Percentiles rank a stretch among this genome's conserved stretches.
Evolutionary conservation across 176 grass and related monocot species (phyloP).

Genomic region (Canna indica): DNA sequence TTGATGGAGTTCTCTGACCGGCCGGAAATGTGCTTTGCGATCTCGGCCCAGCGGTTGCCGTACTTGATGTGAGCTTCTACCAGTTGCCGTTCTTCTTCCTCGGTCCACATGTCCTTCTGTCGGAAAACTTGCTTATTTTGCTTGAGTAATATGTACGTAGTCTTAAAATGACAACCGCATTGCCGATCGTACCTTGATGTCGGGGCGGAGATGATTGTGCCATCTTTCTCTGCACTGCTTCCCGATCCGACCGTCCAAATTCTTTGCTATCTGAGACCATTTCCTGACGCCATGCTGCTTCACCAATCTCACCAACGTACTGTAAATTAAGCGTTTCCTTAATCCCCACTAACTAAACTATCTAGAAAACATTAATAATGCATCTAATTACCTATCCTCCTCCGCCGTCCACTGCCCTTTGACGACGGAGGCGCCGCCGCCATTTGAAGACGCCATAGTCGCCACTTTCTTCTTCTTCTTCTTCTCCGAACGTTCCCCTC

Average conservation of each 20-base stretch:
- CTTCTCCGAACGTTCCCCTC: no score
- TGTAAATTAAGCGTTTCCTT: no score
- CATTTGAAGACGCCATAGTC: no score
- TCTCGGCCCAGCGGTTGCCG: conserved; percentile 59
- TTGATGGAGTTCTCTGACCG: conserved; percentile 70
- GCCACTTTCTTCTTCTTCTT: background rate
- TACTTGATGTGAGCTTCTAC: conserved; percentile 35
- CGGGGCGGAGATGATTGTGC: conserved; percentile 61
- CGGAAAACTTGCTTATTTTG: no score
- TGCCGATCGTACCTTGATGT: conserved; percentile 92
- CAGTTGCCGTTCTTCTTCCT: conserved; percentile 46
- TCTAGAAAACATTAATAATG: no score
- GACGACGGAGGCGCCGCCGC: no score
- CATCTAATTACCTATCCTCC: conserved; percentile 56
- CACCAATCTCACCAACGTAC: conserved; percentile 44
- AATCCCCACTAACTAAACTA: no score
- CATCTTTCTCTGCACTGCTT: conserved; percentile 82
- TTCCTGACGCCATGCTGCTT: conserved; percentile 34
- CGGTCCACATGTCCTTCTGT: conserved; percentile 57
- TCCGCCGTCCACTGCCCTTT: conserved; percentile 56
- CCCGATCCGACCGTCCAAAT: conserved; percentile 49
- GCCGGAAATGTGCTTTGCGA: conserved; percentile 40
- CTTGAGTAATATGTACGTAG: no score
- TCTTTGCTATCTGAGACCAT: conserved; percentile 53
- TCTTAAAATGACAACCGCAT: no score